A percentile compares a stretch with the other conserved stretches of the same genome.
These are phyloP conservation scores for Cicer pinnatifidum DNA, from an alignment of 306 rosid genomes.

Conservation along the genomic window DNA sequence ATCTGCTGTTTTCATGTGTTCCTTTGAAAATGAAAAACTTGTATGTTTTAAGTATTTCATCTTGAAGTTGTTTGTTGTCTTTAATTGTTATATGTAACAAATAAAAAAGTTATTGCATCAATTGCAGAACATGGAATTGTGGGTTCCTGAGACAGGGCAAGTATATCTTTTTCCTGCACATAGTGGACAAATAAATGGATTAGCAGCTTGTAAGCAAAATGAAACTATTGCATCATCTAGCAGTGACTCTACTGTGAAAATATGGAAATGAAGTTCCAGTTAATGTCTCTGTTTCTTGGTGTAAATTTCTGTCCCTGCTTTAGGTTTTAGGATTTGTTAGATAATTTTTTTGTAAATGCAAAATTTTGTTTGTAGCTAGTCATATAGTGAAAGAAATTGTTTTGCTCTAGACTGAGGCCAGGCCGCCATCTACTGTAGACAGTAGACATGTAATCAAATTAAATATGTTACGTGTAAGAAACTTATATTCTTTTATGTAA, in stretches of 20 bases:
- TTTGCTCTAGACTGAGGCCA: neutral
- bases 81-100: neutral
- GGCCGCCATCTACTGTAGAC: neutral
- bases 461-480: neutral
- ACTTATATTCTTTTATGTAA: too few relatives aligned
- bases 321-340: neutral
- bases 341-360: neutral
- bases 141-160: slow-evolving; percentile 10
- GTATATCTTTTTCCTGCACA: neutral
- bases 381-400: neutral
- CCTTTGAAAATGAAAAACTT: neutral
- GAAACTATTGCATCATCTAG: slow-evolving; percentile 24
- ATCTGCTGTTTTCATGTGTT: neutral
- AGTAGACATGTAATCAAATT: too few relatives aligned
- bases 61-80: neutral
- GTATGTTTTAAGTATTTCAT: neutral
- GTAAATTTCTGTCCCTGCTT: neutral
- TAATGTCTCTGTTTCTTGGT: slow-evolving; percentile 3
- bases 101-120: neutral
- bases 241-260: slow-evolving; percentile 2
- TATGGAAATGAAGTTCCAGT: slow-evolving; percentile 32
- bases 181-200: slow-evolving; percentile 6
- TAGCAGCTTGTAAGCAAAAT: slow-evolving; percentile 24
- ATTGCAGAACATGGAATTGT: slow-evolving; percentile 24
- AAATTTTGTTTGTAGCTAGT: neutral